phyloP scores from a whole-genome alignment of 768 basidiomycete genomes.

The Saitozyma podzolica region DNA sequence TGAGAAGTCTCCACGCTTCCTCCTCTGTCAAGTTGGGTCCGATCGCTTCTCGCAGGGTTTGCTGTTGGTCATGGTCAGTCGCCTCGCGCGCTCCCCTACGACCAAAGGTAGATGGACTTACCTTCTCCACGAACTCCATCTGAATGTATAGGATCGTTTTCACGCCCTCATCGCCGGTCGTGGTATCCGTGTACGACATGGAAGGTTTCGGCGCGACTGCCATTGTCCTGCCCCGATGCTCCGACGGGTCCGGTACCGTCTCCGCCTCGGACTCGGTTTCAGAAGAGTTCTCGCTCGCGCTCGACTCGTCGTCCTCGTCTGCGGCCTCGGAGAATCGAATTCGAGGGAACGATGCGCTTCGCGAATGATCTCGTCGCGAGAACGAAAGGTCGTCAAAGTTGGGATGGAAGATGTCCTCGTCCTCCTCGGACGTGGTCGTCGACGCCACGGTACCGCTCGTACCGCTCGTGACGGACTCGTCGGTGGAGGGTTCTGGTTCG shows the following conservation, averaged over 20 bases:
- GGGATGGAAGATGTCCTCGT: conserved; percentile 64
- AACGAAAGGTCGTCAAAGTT: conserved; percentile 64
- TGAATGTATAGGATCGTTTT: conserved; percentile 81
- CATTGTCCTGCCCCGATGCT: conserved; percentile 15
- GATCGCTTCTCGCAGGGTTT: conserved; percentile 79
- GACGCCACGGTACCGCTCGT: conserved; percentile 6
- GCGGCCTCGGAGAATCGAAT: conserved; percentile 67
- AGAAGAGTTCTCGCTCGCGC: conserved; percentile 39
- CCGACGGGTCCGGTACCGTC: conserved; percentile 25
- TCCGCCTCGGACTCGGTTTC: conserved; percentile 22
- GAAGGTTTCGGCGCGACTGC: conserved; percentile 19
- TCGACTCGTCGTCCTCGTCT: conserved; percentile 54
- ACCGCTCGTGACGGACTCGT: conserved; percentile 4
- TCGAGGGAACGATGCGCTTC: conserved; percentile 69
- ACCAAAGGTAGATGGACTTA: conserved; percentile 7
- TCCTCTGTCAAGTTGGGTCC: conserved; percentile 73
- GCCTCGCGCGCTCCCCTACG: neutral
- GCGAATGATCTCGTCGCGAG: conserved; percentile 47
- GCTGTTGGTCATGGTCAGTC: conserved; percentile 52
- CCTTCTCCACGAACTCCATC: conserved; percentile 63
- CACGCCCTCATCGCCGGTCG: conserved; percentile 26
- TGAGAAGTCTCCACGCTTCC: conserved; percentile 85
- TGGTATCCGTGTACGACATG: conserved; percentile 30
- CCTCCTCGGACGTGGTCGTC: conserved; percentile 13
- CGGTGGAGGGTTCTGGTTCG: conserved; percentile 13